Percentiles rank a stretch among this genome's conserved stretches.
Conservation (phyloP, 169 alveolate species). For the Plasmodium gallinaceum region DNA sequence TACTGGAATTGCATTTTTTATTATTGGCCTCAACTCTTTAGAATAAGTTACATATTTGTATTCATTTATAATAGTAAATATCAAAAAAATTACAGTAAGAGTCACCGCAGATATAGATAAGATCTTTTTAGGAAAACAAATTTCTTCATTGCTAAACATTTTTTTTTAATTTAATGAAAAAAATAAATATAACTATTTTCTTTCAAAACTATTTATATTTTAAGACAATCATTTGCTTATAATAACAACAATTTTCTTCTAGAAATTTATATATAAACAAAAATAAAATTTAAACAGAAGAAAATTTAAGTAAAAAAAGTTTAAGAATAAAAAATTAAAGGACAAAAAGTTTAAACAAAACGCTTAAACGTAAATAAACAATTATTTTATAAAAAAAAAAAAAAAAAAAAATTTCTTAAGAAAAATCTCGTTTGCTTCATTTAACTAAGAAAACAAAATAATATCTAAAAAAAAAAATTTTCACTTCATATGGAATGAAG, state of each 20-base stretch:
- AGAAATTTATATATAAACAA: too few species aligned
- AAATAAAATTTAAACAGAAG: neutral
- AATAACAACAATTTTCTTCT: neutral
- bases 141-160: conserved; percentile 70
- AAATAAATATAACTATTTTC: conserved; percentile 3
- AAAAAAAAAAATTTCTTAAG: neutral
- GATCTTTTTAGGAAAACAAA: conserved; percentile 52
- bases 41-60: conserved; percentile 70
- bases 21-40: conserved; percentile 74
- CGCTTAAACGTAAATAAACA: conserved; percentile 12
- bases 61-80: conserved; percentile 51
- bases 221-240: conserved; percentile 62
- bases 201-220: conserved; percentile 14
- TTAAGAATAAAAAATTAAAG: conserved; percentile 20
- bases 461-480: conserved; percentile 3
- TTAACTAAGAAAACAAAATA: too few species aligned
- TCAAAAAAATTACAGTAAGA: conserved; percentile 43
- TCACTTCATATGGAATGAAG: too few species aligned
- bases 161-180: conserved; percentile 32
- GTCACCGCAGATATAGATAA: conserved; percentile 72
- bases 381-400: neutral
- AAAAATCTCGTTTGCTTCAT: too few species aligned
- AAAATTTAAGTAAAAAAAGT: conserved; percentile 14
- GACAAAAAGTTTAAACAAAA: conserved; percentile 22
- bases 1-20: conserved; percentile 74